Conservation (phyloP, 768 basidiomycete species). For the Suillus alpinus region DNA sequence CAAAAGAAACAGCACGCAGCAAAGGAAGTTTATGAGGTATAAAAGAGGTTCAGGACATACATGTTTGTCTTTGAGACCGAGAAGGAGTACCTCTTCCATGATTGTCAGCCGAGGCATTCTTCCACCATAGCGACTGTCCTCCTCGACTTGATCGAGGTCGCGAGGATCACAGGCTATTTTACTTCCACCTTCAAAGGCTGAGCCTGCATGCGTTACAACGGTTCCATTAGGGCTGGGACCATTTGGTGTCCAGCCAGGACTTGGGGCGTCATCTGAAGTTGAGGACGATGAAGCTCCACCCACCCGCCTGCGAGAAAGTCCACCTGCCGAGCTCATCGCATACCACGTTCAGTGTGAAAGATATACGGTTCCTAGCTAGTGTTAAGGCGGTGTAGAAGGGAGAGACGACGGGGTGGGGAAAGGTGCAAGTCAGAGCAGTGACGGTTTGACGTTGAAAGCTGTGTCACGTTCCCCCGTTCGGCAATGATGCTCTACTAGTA, state of each 20-base stretch:
- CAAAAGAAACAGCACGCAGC: slow-evolving; percentile 7
- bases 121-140: slow-evolving; percentile 62
- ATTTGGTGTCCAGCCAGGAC: slow-evolving; percentile 27
- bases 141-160: slow-evolving; percentile 73
- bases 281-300: slow-evolving; percentile 37
- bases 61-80: slow-evolving; percentile 97
- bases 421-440: slow-evolving; percentile 1
- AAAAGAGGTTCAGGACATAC: slow-evolving; percentile 39
- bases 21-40: slow-evolving; percentile 3
- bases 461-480: slow-evolving; percentile 1
- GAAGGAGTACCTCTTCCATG: slow-evolving; percentile 93
- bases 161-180: slow-evolving; percentile 93
- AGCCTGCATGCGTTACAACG: slow-evolving; percentile 63
- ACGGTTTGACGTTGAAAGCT: slow-evolving; percentile 9
- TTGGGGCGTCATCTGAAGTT: slow-evolving; percentile 37
- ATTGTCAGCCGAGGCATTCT: slow-evolving; percentile 85
- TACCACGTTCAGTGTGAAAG: background rate
- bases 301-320: slow-evolving; percentile 59
- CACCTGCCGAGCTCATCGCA: slow-evolving; percentile 50
- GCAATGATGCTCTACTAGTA: background rate
- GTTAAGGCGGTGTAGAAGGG: background rate
- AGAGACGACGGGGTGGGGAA: background rate
- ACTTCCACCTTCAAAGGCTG: slow-evolving; percentile 81
- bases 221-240: slow-evolving; percentile 28
- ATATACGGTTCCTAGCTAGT: background rate